Evolutionary conservation across 768 basidiomycete genomes (phyloP), one percentile per base, ranked within the genome.

Genomic region (Pholiota conissans): DNA sequence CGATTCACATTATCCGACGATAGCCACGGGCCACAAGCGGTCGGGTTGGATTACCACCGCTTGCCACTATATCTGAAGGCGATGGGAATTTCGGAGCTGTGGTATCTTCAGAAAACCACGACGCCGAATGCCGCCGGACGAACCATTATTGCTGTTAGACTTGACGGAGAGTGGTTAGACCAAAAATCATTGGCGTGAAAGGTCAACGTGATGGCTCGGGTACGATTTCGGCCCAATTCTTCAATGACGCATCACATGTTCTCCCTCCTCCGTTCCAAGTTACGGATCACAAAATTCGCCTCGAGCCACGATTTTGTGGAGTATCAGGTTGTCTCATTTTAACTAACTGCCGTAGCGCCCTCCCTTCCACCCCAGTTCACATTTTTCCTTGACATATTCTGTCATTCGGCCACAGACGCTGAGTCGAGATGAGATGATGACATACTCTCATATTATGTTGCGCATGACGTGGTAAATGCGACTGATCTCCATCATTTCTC

Each of bases 1-100:
- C 83, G 84, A 22, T 84, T 97, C 61, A 83, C 88, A 18, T 79
- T 99, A 26, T 98, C 96, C 5, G 97, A 98, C 69, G 97, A 98
- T 73, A 95, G 95, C 52, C 97, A 99, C 66, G 94, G 93, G 0
- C 90, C 93, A 2, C 84, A 85, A 28, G 85, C 85, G 8, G 94
- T 98, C 53, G 95, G 94, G 0, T 76, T 93, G 57, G 93, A 98
- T 71, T 99, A 98, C 65, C 66, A 74, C 54, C 78, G 81, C 18
- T 71, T 90, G 60, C 76, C 75, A 47, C 76, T 78, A 10, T 98
- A 98, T 71, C 75, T 94, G 27, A 73, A 75, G 46, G 73, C 73
- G 2, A 67, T 81, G n/a, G 83, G 82, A 3, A 79, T 97, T 27
- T 64, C 72, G 9, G 84, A 90, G 57, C 66, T 92, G 3, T 91